Conservation (phyloP, 1,139 yeast genomes). For the Blastobotrys aristatus region DNA sequence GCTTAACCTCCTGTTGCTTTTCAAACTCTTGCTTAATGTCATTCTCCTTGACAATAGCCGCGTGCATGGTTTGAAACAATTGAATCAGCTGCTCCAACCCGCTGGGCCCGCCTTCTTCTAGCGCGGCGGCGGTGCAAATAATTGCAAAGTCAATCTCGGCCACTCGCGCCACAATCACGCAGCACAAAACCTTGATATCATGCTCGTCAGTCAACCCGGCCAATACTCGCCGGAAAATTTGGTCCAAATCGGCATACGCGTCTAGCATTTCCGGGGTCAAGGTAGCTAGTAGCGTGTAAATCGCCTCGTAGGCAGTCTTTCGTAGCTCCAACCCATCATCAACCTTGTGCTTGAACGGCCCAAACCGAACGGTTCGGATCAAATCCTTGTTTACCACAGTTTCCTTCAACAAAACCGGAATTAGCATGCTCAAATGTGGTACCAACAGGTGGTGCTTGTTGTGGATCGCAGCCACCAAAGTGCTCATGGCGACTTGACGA, state of each 20-base stretch:
- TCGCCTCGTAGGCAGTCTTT: slow-evolving; percentile 65
- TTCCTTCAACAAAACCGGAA: slow-evolving; percentile 53
- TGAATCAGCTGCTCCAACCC: slow-evolving; percentile 24
- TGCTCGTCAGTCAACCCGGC: slow-evolving; percentile 42
- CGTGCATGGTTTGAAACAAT: slow-evolving; percentile 34
- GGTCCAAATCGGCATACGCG: slow-evolving; percentile 29
- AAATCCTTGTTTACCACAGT: slow-evolving; percentile 52
- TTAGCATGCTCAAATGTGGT: slow-evolving; percentile 45
- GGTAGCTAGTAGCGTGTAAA: slow-evolving; percentile 48
- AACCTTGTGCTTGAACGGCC: slow-evolving; percentile 78
- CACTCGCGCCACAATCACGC: slow-evolving; percentile 38
- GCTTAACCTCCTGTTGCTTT: slow-evolving; percentile 37
- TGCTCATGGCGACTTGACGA: slow-evolving; percentile 54
- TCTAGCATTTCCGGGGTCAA: slow-evolving; percentile 27
- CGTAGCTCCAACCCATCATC: slow-evolving; percentile 77
- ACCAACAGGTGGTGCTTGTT: slow-evolving; percentile 50
- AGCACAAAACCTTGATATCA: slow-evolving; percentile 41
- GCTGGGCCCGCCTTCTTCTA: slow-evolving; percentile 9
- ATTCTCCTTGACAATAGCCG: slow-evolving; percentile 41
- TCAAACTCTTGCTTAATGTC: slow-evolving; percentile 51
- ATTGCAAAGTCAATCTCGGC: slow-evolving; percentile 27
- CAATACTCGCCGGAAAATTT: slow-evolving; percentile 34
- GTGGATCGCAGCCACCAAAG: slow-evolving; percentile 57
- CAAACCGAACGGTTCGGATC: slow-evolving; percentile 70
- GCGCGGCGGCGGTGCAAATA: slow-evolving; percentile 10